Evolutionary conservation across 1,284 basidiomycete genomes (phyloP).

Genomic region (Ustilago loliicola): DNA sequence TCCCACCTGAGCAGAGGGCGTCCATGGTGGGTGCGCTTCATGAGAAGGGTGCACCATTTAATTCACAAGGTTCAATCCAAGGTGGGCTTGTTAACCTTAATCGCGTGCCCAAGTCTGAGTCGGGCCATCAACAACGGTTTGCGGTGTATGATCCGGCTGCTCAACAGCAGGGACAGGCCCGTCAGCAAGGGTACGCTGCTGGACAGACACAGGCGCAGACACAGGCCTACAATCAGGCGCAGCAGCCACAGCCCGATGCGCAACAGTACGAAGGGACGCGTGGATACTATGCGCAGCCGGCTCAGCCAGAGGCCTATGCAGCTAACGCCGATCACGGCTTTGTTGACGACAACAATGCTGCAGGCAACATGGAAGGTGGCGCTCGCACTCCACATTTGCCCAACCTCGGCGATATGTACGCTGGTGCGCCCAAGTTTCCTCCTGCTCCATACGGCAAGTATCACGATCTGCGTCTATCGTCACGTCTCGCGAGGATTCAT

Average conservation of each 20-base stretch:
- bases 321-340: neutral
- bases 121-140: constrained; percentile 1
- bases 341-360: neutral
- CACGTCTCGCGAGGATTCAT: constrained; percentile 39
- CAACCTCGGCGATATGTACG: constrained; percentile 27
- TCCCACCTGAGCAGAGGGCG: constrained; percentile 27
- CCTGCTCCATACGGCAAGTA: constrained; percentile 26
- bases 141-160: constrained; percentile 1
- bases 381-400: constrained; percentile 17
- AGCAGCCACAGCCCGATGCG: neutral
- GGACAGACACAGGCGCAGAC: neutral
- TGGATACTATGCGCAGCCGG: constrained; percentile 14
- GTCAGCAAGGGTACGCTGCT: constrained; percentile 3
- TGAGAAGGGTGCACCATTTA: constrained; percentile 6
- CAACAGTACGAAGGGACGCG: constrained; percentile 8
- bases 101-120: neutral
- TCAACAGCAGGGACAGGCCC: constrained; percentile 4
- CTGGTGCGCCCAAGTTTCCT: constrained; percentile 33
- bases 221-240: neutral
- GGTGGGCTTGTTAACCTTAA: constrained; percentile 11
- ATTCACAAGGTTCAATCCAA: constrained; percentile 11
- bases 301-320: neutral
- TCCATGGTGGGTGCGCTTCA: constrained; percentile 24
- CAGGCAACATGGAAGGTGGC: constrained; percentile 6
- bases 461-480: constrained; percentile 23